These are phyloP conservation scores for Tolypocladium tundrense DNA, from an alignment of 2,329 filamentous ascomycete genomes.

Conservation along the genomic window DNA sequence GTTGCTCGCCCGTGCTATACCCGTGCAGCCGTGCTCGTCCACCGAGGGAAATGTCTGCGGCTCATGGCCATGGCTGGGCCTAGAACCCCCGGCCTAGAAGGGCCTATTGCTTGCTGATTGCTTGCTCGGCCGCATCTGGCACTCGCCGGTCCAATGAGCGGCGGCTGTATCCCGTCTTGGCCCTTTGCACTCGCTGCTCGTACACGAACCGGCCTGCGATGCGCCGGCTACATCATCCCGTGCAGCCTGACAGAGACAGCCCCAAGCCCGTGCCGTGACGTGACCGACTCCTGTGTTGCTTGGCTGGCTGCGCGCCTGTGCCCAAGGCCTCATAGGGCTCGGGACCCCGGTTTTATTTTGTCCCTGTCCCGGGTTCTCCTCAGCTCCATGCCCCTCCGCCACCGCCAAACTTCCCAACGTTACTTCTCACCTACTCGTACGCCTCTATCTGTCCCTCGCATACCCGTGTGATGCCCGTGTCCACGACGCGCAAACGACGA, in stretches of 20 bases:
- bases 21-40: no score
- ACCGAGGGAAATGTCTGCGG: background rate
- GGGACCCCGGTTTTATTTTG: background rate
- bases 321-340: background rate
- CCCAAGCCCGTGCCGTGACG: background rate
- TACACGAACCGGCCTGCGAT: background rate
- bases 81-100: background rate
- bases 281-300: background rate
- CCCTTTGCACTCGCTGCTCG: background rate
- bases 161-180: background rate
- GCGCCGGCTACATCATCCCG: background rate
- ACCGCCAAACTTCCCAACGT: background rate
- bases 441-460: no score
- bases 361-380: background rate
- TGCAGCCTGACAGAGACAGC: background rate
- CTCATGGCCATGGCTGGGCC: background rate
- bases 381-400: background rate
- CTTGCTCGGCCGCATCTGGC: background rate
- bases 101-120: background rate
- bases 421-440: background rate
- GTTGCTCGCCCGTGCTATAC: no score
- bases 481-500: background rate
- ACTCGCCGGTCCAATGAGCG: background rate
- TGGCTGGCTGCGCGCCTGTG: background rate
- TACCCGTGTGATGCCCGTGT: slow-evolving; percentile 2